Base-by-base conservation (phyloP, 129 eudicot species). In the Cynara cardunculus region DNA sequence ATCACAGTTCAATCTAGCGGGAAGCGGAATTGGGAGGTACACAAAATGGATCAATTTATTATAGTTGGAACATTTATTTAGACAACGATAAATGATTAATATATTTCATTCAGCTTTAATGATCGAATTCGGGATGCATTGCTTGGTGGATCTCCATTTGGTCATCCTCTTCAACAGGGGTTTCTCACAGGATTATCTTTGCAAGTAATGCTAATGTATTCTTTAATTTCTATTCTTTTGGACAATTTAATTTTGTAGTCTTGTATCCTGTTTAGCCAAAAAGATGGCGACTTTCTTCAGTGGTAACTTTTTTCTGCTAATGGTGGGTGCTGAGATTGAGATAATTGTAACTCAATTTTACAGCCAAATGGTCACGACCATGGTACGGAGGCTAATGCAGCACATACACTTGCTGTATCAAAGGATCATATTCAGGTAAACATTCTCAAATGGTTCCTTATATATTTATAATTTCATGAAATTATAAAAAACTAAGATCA, bases 131-230 rank as follows among this genome's bases (percentile, higher is more conserved):
- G 99, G 67, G 97, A 95, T 89, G 92, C 99, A 53, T 53, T 89
- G 76, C 91, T 92, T 76, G 99, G 99, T 31, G 99, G 99, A 31
- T 90, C 94, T 85, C 99, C 95, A 26, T 92, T 92, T 87, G 99
- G 97, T 61, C 88, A 87, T 85, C 94, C 94, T 62, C 97, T 95
- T 85, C 99, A 92, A 80, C 99, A 92, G 80, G 99, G 97, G 64
- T 95, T 95, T 78, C 87, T 89, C 35, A 95, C 97, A 37, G 99
- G 97, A 79, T 87, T 95, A 72, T 79, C 73, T 59, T 89, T 92
- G 86, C 89, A 95, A 95, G 99, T 92, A 89, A 88, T 87, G 31
- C 64, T 80, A 80, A 56, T 56, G 53, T 79, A 73, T 82, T 64
- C 28, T 61, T 78, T 46, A 32, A 39, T 37, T 76, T 77, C 72